Percentiles rank a stretch among this genome's conserved stretches.
Evolutionary conservation across 192 early-diverging fungal species (phyloP).

Genomic region (Rhizophagus clarus): DNA sequence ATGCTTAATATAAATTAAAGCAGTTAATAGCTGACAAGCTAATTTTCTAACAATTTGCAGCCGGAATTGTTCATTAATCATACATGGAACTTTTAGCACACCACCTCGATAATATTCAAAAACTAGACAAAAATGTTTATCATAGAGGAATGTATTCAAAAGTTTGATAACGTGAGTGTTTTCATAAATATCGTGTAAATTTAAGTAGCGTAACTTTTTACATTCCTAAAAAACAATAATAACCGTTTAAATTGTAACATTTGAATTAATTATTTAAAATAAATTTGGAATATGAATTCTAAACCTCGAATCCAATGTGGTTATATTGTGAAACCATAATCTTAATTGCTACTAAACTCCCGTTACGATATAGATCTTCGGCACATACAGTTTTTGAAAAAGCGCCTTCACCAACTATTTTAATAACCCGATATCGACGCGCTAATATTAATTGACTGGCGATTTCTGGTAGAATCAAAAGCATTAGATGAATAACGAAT

Average conservation of each 20-base stretch:
- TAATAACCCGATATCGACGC: constrained; percentile 17
- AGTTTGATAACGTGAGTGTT: background rate
- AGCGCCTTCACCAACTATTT: background rate
- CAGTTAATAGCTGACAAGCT: constrained; percentile 12
- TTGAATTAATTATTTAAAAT: background rate
- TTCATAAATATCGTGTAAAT: background rate
- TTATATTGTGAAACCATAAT: constrained; percentile 18
- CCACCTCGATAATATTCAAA: constrained; percentile 23
- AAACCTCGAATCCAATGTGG: constrained; percentile 6
- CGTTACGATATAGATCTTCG: constrained; percentile 2
- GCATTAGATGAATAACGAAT: too few relatives aligned
- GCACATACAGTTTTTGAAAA: constrained; percentile 17
- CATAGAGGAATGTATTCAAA: constrained; percentile 15
- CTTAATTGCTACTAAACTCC: constrained; percentile 16
- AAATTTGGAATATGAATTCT: background rate
- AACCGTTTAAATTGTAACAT: background rate
- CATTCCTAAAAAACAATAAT: background rate
- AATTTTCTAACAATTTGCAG: constrained; percentile 1
- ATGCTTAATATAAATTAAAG: constrained; percentile 16
- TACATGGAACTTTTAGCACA: background rate
- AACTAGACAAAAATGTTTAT: constrained; percentile 16
- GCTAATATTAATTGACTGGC: background rate
- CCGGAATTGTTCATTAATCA: background rate
- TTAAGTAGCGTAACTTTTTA: constrained; percentile 20
- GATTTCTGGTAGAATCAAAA: background rate